These are phyloP conservation scores for Vanrija sp. DNA, from an alignment of 1,284 basidiomycete genomes.

Conservation along the genomic window DNA sequence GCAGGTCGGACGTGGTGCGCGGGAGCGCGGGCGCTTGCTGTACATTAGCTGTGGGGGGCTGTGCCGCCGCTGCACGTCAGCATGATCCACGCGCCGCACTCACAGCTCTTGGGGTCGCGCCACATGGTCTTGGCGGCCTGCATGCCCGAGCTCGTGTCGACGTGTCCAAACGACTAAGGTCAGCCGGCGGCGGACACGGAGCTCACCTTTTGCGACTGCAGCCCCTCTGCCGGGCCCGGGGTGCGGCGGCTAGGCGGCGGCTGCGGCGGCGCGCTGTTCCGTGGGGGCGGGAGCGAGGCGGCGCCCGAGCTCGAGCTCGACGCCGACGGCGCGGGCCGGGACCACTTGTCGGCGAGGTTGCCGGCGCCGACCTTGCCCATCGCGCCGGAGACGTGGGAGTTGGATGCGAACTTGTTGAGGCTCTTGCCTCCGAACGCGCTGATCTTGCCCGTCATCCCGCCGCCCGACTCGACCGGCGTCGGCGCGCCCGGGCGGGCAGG, in stretches of 20 bases:
- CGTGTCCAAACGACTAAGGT: conserved; percentile 30
- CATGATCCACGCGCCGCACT: neutral
- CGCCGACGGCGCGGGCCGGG: too few relatives aligned
- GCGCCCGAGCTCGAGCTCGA: too few relatives aligned
- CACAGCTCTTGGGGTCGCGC: conserved; percentile 35
- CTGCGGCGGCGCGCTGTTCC: neutral
- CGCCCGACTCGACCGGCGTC: neutral
- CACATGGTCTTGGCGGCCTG: conserved; percentile 36
- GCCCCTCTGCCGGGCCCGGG: neutral
- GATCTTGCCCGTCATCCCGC: neutral
- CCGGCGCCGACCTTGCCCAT: conserved; percentile 22
- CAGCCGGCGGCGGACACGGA: neutral
- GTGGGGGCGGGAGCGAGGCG: too few relatives aligned
- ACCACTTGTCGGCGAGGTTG: conserved; percentile 3
- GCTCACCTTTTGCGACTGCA: neutral
- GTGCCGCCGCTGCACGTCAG: conserved; percentile 2
- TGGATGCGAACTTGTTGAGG: conserved; percentile 12
- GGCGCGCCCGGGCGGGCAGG: neutral
- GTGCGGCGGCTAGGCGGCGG: neutral
- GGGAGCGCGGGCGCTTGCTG: conserved; percentile 17
- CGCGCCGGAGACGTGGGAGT: conserved; percentile 13
- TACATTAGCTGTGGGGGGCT: conserved; percentile 10
- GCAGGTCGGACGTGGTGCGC: conserved; percentile 7
- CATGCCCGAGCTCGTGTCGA: conserved; percentile 31
- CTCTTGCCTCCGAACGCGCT: conserved; percentile 13